A percentile compares a stretch with the other conserved stretches of the same genome.
These are phyloP conservation scores for Coniochaeta sp. DNA, from an alignment of 2,329 filamentous ascomycete species.

Conservation along the genomic window DNA sequence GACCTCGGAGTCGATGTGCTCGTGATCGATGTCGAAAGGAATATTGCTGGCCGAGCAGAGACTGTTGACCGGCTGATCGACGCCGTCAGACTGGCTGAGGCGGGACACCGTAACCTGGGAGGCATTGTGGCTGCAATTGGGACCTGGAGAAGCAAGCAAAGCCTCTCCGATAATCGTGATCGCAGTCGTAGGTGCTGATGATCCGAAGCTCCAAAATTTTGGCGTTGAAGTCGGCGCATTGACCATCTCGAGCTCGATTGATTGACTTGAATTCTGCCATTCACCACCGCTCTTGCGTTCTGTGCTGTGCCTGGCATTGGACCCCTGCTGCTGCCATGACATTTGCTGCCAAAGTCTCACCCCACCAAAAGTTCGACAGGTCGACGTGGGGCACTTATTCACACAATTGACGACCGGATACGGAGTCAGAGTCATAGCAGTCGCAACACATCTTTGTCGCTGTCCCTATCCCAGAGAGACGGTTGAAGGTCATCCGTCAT, in stretches of 20 bases:
- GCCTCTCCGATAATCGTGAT: not conserved
- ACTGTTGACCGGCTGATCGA: not conserved
- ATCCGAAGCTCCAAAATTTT: not conserved
- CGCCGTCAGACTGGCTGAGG: conserved; percentile 11
- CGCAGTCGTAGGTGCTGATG: not conserved
- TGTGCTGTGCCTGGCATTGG: not conserved
- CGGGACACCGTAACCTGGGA: conserved; percentile 17
- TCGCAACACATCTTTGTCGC: not conserved
- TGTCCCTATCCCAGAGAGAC: not conserved
- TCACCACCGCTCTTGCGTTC: not conserved
- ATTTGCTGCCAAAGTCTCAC: no score
- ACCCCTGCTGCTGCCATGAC: no score
- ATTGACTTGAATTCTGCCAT: not conserved
- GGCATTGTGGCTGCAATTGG: conserved; percentile 12
- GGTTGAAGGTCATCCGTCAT: not conserved
- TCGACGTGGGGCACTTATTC: not conserved
- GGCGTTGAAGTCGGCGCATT: not conserved
- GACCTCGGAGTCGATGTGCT: conserved; percentile 10
- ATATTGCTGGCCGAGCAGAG: not conserved
- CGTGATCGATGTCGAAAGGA: not conserved
- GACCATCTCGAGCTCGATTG: not conserved
- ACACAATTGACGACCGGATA: not conserved
- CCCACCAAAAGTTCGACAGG: not conserved
- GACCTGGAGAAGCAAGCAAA: not conserved
- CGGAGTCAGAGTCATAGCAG: not conserved